phyloP scores from a whole-genome alignment of 2,329 filamentous ascomycete genomes.

The Ophiocordyceps camponoti-saundersi region DNA sequence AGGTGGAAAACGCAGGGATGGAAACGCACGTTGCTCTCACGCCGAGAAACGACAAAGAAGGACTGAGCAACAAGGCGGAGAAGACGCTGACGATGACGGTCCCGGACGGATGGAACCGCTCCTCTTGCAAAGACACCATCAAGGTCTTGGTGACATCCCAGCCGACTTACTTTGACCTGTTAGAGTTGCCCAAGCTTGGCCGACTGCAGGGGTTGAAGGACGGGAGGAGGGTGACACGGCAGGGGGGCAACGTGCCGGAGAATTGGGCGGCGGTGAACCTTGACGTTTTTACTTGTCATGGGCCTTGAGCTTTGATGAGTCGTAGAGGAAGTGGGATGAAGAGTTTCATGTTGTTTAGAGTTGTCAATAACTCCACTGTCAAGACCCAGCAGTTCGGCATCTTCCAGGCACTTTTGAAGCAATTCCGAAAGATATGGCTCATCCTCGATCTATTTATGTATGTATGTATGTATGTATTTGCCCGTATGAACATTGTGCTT shows the following conservation, averaged over 20 bases:
- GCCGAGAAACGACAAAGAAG: neutral
- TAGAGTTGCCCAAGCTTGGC: neutral
- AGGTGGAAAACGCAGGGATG: neutral
- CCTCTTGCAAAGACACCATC: neutral
- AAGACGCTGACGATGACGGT: neutral
- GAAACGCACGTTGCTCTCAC: neutral
- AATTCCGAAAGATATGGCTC: too few species aligned
- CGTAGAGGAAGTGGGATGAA: too few species aligned
- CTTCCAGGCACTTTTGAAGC: too few species aligned
- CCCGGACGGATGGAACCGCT: neutral
- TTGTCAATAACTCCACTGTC: too few species aligned
- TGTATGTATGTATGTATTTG: too few species aligned
- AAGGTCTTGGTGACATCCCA: neutral
- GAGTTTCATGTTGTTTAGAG: too few species aligned
- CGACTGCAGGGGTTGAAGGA: neutral
- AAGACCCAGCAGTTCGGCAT: too few species aligned
- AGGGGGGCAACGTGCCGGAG: neutral
- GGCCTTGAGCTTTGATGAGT: too few species aligned
- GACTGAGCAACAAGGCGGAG: neutral
- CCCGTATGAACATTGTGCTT: too few species aligned
- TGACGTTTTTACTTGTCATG: neutral
- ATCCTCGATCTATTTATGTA: too few species aligned
- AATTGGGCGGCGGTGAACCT: neutral
- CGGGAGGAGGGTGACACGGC: neutral
- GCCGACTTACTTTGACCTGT: neutral